A percentile compares a stretch with the other conserved stretches of the same genome.
Evolutionary conservation across 2,329 filamentous ascomycete species (phyloP).

Genomic region (Teratosphaeria nubilosa): DNA sequence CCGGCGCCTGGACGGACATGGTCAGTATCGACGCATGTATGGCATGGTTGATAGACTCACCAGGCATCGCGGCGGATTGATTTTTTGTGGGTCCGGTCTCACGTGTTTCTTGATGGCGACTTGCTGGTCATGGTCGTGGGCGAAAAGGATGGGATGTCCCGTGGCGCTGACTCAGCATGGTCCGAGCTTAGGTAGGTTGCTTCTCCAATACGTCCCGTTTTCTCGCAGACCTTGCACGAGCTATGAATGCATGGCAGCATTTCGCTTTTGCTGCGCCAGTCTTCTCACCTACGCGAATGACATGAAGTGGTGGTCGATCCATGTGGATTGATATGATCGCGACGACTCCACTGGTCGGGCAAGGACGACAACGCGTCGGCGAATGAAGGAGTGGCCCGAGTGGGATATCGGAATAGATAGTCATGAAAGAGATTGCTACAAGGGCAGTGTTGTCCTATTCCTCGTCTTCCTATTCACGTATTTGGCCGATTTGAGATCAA

Average conservation of each 20-base stretch:
- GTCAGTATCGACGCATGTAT: not conserved
- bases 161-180: not conserved
- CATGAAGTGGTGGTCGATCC: too few relatives aligned
- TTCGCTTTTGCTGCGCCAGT: too few relatives aligned
- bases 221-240: too few relatives aligned
- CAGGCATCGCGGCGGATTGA: not conserved
- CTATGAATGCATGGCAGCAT: too few relatives aligned
- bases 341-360: not conserved
- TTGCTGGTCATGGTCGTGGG: not conserved
- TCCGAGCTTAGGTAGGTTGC: not conserved
- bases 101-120: not conserved
- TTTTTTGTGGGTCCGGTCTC: not conserved
- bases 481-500: not conserved
- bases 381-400: not conserved
- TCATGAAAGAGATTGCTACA: not conserved
- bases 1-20: conserved; percentile 15
- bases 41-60: not conserved
- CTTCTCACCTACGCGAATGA: too few relatives aligned
- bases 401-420: too few relatives aligned
- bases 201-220: too few relatives aligned
- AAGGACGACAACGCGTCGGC: not conserved
- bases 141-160: not conserved
- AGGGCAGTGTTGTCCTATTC: not conserved
- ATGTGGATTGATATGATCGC: not conserved
- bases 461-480: not conserved